A percentile compares a stretch with the other conserved stretches of the same genome.
phyloP scores from a whole-genome alignment of 495 filamentous ascomycete genomes.

The Massariosphaeria phaeospora region DNA sequence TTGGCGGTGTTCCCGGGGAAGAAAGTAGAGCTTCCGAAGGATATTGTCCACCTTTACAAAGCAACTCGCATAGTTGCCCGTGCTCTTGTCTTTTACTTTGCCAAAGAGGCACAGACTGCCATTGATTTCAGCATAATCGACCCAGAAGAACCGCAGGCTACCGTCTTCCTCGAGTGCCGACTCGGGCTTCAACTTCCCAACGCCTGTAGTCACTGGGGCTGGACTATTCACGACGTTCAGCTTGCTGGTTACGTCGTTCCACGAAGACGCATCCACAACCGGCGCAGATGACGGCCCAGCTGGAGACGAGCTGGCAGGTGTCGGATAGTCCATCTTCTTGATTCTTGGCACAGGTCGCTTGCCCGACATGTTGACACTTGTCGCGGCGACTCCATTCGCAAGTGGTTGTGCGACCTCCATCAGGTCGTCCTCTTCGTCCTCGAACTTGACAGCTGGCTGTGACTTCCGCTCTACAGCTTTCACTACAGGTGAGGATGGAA shows the following conservation, averaged over 20 bases:
- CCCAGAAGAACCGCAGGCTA: constrained; percentile 91
- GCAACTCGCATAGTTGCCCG: constrained; percentile 72
- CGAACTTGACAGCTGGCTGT: constrained; percentile 52
- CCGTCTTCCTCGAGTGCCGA: constrained; percentile 88
- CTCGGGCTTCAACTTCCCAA: constrained; percentile 74
- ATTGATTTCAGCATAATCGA: constrained; percentile 90
- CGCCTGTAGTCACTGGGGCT: constrained; percentile 52
- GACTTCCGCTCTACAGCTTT: constrained; percentile 74
- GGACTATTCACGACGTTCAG: constrained; percentile 78
- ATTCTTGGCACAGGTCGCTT: constrained; percentile 74
- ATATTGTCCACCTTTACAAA: constrained; percentile 97
- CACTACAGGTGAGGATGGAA: constrained; percentile 77
- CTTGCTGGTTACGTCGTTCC: constrained; percentile 82
- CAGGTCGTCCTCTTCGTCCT: constrained; percentile 69
- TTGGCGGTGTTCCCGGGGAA: constrained; percentile 70
- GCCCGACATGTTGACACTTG: constrained; percentile 81
- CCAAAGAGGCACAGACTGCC: constrained; percentile 91
- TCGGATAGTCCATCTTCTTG: constrained; percentile 60
- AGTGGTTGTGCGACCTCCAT: constrained; percentile 79
- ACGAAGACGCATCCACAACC: constrained; percentile 70
- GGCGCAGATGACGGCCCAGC: constrained; percentile 52
- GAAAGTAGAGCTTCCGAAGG: constrained; percentile 84
- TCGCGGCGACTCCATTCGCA: constrained; percentile 55
- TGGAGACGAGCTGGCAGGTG: constrained; percentile 73
- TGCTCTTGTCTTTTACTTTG: constrained; percentile 89